Evolutionary conservation across 345 rosid genomes (phyloP), one percentile per base, ranked within the genome.

Genomic region (Barbarea vulgaris): DNA sequence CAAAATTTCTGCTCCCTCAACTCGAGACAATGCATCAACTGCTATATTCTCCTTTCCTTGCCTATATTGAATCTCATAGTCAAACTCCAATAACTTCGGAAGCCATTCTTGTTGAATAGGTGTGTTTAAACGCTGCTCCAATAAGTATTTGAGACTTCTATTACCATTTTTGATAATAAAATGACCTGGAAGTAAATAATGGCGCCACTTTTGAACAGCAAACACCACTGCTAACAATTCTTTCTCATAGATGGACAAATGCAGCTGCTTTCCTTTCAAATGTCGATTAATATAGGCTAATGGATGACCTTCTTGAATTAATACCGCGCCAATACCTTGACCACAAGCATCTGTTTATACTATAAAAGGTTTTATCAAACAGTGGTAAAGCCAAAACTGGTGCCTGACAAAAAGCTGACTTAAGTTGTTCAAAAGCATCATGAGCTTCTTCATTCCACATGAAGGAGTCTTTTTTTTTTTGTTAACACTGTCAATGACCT

Each of bases 291-390:
- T 22, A 1, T 22, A 53, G 1, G 58, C 7, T 5, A 53, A 5
- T 0, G 33, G 58, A 6, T 53, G 57, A 0, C n/a, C 57, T 1
- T 24, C 28, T 0, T 53, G 57, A 17, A 53, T 53, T 3, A 53
- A 12, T 0, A 53, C 17, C 0, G 17, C 57, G 0, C 57, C 57
- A 4, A 53, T 53, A 0, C 57, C 57, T 0, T 24, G n/a, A 0
- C 31, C n/a, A 53, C 57, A 53, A 0, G 57, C 57, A 5, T 53
- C 57, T 0, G 33, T 22, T 5, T 53, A 31, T 0, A 53, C 33
- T 5, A 53, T 9, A 53, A 53, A 53, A 0, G 3, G 8, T 8
- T n/a, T 5, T 24, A 6, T 22, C 58, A 53, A 53, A 53, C 1
- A 1, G 0, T 2, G 58, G 30, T 1, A 53, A 1, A 5, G 58